Base-by-base conservation (phyloP, 129 eudicot genomes). In the Flaveria sonorensis region DNA sequence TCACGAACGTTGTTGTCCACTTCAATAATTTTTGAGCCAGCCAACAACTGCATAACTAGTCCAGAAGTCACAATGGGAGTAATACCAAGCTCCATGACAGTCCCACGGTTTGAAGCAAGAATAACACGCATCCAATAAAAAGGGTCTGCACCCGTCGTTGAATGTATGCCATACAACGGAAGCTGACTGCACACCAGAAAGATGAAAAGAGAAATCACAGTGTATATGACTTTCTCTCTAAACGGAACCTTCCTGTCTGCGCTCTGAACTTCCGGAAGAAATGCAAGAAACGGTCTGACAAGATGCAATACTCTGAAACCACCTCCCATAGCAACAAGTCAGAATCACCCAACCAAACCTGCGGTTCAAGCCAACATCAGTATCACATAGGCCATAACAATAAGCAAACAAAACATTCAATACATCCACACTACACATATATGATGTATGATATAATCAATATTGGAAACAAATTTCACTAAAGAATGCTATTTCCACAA, bases 41-140 rank as follows among this genome's bases (percentile, higher is more conserved):
- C 86, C 64, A 86, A 82, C n/a, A 86, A 67, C 71, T 86, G 87
- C 83, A 86, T 77, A 51, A 83, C 83, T 23, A 86, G 48, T 57
- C 87, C 87, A 48, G 87, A 83, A 52, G 90, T 86, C 79, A 86
- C 87, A 66, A 86, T 86, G 53, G 87, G 85, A 9, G 81, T 81
- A 19, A 86, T 83, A 20, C 90, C 85, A 21, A 86, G 87, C 80
- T 86, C 90, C 90, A 83, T 86, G 62, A 86, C 90, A 53, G 85
- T 86, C 13, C 87, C 87, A 53, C 87, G 86, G 50, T 71, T 88
- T 3, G 92, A 86, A 57, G 92, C 89, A 18, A 88, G 85, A 43
- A 83, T 85, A 30, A 83, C 85, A 57, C 92, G 87, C 89, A 88
- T 86, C 88, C 86, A 88, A 72, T 88, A 86, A 71, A 88, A 86